Conservation (phyloP, 2,329 filamentous ascomycete genomes). For the Fusarium sterilihyphosum region DNA sequence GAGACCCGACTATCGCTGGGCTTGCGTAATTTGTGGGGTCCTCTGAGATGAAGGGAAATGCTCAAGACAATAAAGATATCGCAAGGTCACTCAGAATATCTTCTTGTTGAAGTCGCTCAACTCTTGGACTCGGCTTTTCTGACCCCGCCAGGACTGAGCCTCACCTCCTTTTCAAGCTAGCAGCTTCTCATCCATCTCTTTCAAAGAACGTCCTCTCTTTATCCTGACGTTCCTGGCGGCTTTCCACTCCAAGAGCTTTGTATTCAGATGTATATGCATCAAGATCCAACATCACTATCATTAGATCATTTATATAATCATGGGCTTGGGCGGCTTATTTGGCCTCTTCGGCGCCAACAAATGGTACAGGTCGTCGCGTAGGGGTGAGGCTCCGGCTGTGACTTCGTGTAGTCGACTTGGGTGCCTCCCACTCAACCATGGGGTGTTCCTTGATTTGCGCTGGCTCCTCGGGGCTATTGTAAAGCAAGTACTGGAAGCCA, state of each 20-base stretch:
- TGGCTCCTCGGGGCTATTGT: conserved; percentile 61
- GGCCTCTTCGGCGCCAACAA: conserved; percentile 48
- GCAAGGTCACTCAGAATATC: not conserved
- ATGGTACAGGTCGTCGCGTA: conserved; percentile 51
- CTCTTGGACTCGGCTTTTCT: not conserved
- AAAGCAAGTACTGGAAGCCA: conserved; percentile 78
- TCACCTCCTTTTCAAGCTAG: not conserved
- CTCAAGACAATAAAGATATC: not conserved
- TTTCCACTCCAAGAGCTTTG: conserved; percentile 9
- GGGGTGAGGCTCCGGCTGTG: conserved; percentile 52
- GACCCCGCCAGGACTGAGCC: not conserved
- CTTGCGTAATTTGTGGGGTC: conserved; percentile 27
- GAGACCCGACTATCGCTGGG: conserved; percentile 32
- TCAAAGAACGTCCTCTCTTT: not conserved
- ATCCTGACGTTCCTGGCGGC: not conserved
- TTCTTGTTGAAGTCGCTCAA: not conserved
- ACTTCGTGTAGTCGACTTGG: conserved; percentile 38
- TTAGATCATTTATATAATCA: conserved; percentile 27
- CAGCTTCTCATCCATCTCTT: conserved; percentile 18
- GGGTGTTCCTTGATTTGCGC: conserved; percentile 51
- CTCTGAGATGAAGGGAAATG: not conserved
- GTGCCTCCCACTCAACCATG: conserved; percentile 49
- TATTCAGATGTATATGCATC: conserved; percentile 3
- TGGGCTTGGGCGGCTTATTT: conserved; percentile 5
- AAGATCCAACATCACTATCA: conserved; percentile 20